Conservation (phyloP, 441 rosid species). For the Cnidoscolus chayamansa region DNA sequence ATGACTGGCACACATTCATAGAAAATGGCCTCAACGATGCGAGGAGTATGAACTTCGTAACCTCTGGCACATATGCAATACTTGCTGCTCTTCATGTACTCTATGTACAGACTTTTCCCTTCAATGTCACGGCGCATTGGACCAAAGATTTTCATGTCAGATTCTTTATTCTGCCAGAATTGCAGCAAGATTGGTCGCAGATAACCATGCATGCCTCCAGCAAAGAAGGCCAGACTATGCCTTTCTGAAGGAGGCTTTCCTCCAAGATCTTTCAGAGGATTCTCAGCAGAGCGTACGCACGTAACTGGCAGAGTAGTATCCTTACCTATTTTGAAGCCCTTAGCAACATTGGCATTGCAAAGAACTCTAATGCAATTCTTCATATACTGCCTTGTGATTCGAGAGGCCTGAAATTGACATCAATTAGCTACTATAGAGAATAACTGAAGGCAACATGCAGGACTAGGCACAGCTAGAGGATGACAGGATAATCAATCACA, state of each 20-base stretch:
- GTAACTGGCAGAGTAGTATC: conserved; percentile 78
- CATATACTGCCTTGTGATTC: conserved; percentile 52
- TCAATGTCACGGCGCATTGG: conserved; percentile 63
- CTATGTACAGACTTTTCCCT: conserved; percentile 59
- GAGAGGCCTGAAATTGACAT: conserved; percentile 51
- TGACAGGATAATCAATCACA: not conserved
- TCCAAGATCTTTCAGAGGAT: conserved; percentile 57
- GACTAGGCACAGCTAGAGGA: not conserved
- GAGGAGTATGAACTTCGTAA: conserved; percentile 83
- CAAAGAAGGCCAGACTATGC: conserved; percentile 73
- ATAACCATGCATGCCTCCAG: conserved; percentile 87
- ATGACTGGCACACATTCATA: conserved; percentile 83
- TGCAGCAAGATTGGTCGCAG: conserved; percentile 57
- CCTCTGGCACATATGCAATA: conserved; percentile 89
- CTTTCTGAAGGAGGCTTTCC: conserved; percentile 65
- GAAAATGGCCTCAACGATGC: conserved; percentile 72
- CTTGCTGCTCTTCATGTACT: conserved; percentile 82
- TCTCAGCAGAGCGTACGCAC: conserved; percentile 54
- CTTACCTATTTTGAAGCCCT: conserved; percentile 67
- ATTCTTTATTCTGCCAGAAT: conserved; percentile 68
- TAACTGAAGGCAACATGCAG: not conserved
- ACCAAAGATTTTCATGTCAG: conserved; percentile 80
- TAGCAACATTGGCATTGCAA: conserved; percentile 74
- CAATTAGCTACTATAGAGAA: conserved; percentile 7
- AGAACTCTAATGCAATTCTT: conserved; percentile 59